Base-by-base conservation (phyloP, 1,139 yeast species). In the Suhomyces choctaworum region DNA sequence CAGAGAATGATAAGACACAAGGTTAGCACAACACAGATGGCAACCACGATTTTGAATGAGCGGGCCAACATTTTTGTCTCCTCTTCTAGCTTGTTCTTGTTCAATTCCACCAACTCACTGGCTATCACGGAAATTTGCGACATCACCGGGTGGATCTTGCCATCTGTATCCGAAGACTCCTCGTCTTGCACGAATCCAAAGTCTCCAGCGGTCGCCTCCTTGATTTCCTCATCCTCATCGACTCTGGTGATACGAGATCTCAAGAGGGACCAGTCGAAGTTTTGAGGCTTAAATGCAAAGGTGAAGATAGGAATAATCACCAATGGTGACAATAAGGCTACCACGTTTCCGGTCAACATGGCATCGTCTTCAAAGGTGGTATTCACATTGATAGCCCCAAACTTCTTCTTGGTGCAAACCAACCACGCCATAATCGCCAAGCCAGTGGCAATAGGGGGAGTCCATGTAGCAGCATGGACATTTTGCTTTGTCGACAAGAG, bases 321-420 rank as follows among this genome's bases (percentile, higher is more conserved):
- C 22, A 76, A 51, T n/a, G 96, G 96, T 2, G 89, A 74, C 36
- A 80, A 69, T 42, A 89, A 65, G 0, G 96, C 92, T 35, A 86
- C 88, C 29, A 86, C 78, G 54, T 87, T 88, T 40, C 96, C 96
- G 3, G 85, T 80, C 44, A 87, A 70, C 95, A 86, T 86, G 20
- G 95, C 82, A 55, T 83, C 74, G 56, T 86, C 92, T 45, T 73
- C 74, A 44, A 88, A 87, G 15, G 95, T 77, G 31, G 80, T 81
- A 26, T 63, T 76, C 32, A 85, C 80, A 21, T 75, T 77, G 28
- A 82, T 64, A 0, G 64, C 42, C 14, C 82, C 81, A 44, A 68
- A 74, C 42, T 73, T 58, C 13, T 66, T 64, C 52, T 76, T 76
- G 30, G 88, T 74, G 50, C 77, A 66, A 6, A 74, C 78, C 47